Evolutionary conservation across 345 rosid species (phyloP).

Genomic region (Dipteronia sinensis): DNA sequence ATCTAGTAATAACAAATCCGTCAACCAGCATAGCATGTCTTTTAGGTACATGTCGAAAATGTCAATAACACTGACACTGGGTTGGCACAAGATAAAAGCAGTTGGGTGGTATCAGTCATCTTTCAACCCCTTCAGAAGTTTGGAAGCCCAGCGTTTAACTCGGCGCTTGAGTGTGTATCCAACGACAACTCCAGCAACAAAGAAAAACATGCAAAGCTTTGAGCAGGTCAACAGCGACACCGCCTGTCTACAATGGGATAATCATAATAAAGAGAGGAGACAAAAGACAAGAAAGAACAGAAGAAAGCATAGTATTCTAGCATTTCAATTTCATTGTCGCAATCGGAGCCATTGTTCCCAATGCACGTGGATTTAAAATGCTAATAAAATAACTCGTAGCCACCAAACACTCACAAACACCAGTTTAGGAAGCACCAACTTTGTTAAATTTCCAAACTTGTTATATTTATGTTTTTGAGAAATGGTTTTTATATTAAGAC

Average conservation of each 20-base stretch:
- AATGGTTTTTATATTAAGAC: no score
- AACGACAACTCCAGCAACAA: conserved; percentile 72
- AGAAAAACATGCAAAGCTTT: conserved; percentile 75
- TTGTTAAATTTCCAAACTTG: no score
- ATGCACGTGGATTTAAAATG: background rate
- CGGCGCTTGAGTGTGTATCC: conserved; percentile 80
- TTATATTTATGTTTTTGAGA: no score
- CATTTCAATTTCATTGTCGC: background rate
- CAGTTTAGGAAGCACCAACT: background rate
- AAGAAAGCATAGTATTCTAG: background rate
- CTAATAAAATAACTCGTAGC: background rate
- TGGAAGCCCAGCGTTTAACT: conserved; percentile 73
- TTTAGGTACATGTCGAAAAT: conserved; percentile 1
- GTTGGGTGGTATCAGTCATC: conserved; percentile 45
- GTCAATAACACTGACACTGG: background rate
- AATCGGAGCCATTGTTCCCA: background rate
- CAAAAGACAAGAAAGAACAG: background rate
- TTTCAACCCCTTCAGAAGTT: conserved; percentile 58
- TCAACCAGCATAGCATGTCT: background rate
- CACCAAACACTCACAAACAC: background rate
- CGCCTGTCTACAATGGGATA: conserved; percentile 45
- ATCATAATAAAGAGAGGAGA: background rate
- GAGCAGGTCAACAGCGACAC: conserved; percentile 76
- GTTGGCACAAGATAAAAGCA: conserved; percentile 1
- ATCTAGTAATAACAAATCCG: background rate